phyloP scores from a whole-genome alignment of 2,329 filamentous ascomycete genomes.

The Cercospora citrullina region DNA sequence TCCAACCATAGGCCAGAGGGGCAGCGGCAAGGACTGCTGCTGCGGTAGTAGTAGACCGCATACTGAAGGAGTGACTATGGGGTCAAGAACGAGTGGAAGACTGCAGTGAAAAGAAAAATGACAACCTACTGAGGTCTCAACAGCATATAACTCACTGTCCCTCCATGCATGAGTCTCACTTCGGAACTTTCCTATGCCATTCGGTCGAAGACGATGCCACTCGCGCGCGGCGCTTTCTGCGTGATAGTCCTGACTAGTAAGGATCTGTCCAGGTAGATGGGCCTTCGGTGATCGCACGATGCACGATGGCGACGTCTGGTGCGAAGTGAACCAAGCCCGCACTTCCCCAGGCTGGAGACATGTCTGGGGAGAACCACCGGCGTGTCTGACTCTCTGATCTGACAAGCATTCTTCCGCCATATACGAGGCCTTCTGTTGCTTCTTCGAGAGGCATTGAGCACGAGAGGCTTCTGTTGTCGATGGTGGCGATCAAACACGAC shows the following conservation, averaged over 20 bases:
- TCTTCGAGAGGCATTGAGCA: background rate
- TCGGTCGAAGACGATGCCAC: background rate
- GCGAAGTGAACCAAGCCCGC: background rate
- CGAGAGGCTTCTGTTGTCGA: background rate
- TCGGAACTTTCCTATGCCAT: background rate
- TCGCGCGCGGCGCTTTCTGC: background rate
- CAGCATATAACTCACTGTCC: conserved; percentile 5
- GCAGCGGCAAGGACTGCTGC: conserved; percentile 17
- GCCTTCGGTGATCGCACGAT: background rate
- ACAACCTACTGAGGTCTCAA: background rate
- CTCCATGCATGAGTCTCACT: background rate
- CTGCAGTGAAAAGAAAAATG: background rate
- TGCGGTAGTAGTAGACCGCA: conserved; percentile 17
- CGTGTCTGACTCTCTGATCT: background rate
- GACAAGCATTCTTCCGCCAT: background rate
- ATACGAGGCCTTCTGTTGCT: background rate
- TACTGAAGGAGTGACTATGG: background rate
- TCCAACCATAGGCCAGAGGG: conserved; percentile 2
- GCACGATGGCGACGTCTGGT: background rate
- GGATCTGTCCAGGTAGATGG: background rate
- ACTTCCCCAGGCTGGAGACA: background rate
- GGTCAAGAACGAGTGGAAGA: background rate
- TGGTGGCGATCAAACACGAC: background rate
- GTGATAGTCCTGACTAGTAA: background rate
- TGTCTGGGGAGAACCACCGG: background rate